Conservation (phyloP, 2,329 filamentous ascomycete species). For the Paecilomyces niveus region DNA sequence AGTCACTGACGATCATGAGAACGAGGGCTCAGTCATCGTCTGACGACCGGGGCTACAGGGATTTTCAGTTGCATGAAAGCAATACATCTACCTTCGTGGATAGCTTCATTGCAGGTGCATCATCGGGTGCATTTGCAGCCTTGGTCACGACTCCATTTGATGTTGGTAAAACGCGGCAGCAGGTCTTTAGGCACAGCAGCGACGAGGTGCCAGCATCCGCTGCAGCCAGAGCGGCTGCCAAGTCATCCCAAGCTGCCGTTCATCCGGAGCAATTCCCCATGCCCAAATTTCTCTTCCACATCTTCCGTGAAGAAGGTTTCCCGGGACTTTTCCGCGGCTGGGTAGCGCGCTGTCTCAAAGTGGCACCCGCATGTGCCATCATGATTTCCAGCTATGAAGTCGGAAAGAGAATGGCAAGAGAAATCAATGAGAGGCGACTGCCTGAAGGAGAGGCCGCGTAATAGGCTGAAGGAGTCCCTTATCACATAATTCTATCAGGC, state of each 20-base stretch:
- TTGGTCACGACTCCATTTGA: constrained; percentile 92
- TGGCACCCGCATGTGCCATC: constrained; percentile 93
- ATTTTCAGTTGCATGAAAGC: constrained; percentile 55
- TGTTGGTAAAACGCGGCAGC: constrained; percentile 91
- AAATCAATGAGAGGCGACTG: constrained; percentile 58
- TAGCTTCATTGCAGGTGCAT: constrained; percentile 79
- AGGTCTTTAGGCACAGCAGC: constrained; percentile 62
- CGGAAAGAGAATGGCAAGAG: constrained; percentile 78
- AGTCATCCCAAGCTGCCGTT: constrained; percentile 17
- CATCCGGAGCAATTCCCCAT: constrained; percentile 70
- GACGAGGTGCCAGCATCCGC: constrained; percentile 23
- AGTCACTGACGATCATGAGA: constrained; percentile 62
- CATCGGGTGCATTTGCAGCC: constrained; percentile 77
- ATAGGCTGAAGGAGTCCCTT: not conserved
- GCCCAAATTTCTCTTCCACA: constrained; percentile 78
- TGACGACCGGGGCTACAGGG: constrained; percentile 6
- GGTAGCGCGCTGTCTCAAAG: constrained; percentile 85
- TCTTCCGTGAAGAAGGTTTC: constrained; percentile 77
- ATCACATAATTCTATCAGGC: not conserved
- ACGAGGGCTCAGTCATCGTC: constrained; percentile 31
- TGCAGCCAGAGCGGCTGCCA: constrained; percentile 6
- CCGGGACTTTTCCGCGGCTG: constrained; percentile 82
- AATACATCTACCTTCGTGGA: constrained; percentile 74
- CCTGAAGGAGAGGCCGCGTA: constrained; percentile 5
- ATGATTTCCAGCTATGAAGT: constrained; percentile 99